phyloP scores from a whole-genome alignment of 2,329 filamentous ascomycete species.

The Hypomyces rosellus region DNA sequence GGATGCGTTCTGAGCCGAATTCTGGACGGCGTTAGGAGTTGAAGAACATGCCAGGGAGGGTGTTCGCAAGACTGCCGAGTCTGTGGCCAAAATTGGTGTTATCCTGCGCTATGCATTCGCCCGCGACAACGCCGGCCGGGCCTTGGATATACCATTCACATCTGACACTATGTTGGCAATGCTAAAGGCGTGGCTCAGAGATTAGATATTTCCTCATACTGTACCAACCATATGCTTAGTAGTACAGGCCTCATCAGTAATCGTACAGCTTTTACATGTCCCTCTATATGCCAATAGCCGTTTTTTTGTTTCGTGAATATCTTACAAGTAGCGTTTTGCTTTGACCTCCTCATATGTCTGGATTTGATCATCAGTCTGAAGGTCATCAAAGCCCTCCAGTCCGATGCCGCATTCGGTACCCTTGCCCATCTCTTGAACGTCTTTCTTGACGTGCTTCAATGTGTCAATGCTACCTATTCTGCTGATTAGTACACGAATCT shows the following conservation, averaged over 20 bases:
- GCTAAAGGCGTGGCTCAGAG: no score
- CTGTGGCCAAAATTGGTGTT: no score
- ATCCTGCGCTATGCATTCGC: no score
- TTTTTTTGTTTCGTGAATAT: conserved; percentile 2
- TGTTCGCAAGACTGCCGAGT: no score
- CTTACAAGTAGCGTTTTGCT: conserved; percentile 59
- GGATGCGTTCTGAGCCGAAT: no score
- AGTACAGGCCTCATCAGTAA: conserved; percentile 2
- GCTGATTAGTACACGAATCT: no score
- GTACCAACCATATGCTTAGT: neutral
- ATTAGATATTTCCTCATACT: no score
- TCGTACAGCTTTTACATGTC: conserved; percentile 10
- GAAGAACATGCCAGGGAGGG: no score
- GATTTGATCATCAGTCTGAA: conserved; percentile 75
- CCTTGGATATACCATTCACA: no score
- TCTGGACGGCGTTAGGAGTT: no score
- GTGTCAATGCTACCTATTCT: conserved; percentile 65
- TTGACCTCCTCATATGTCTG: conserved; percentile 77
- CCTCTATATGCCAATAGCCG: conserved; percentile 2
- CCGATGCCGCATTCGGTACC: conserved; percentile 89
- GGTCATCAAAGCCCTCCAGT: conserved; percentile 72
- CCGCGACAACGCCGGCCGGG: no score
- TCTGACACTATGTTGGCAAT: no score
- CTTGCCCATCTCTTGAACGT: conserved; percentile 83
- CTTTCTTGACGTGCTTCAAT: conserved; percentile 89